Conservation (phyloP, 225 moss, liverwort and hornwort species). For the Pseudisothecium myosuroides region DNA sequence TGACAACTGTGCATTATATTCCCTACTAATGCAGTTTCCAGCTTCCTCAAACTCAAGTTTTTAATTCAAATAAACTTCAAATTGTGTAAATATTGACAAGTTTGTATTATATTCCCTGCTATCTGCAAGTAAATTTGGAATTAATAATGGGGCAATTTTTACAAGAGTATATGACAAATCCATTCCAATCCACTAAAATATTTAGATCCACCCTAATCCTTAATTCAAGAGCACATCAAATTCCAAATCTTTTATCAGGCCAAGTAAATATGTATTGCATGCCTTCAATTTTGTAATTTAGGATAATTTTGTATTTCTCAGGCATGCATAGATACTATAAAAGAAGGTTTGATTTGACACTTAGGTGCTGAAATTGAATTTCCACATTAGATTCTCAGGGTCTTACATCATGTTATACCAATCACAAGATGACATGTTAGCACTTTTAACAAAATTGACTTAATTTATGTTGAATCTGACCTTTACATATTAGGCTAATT, state of each 20-base stretch:
- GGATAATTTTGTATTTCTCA: accelerated
- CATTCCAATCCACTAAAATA: background rate
- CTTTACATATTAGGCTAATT: no score
- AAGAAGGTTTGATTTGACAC: no score
- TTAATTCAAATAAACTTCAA: background rate
- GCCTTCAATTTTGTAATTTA: background rate
- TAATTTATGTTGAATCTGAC: no score
- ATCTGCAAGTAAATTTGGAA: background rate
- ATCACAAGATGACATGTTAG: no score
- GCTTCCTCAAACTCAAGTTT: background rate
- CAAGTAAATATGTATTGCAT: background rate
- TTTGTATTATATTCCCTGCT: background rate
- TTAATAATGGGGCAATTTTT: accelerated
- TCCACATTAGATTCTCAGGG: no score
- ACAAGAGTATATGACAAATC: accelerated
- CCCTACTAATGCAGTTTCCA: background rate
- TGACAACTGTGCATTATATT: background rate
- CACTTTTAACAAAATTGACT: no score
- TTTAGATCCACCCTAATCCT: background rate
- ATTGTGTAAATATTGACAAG: background rate
- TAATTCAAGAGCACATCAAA: accelerated
- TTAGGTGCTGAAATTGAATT: no score
- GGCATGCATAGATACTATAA: no score
- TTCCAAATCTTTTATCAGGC: background rate
- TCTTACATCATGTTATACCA: no score